Conservation (phyloP, 192 early-diverging fungal genomes). For the Borealophlyctis nickersoniae region DNA sequence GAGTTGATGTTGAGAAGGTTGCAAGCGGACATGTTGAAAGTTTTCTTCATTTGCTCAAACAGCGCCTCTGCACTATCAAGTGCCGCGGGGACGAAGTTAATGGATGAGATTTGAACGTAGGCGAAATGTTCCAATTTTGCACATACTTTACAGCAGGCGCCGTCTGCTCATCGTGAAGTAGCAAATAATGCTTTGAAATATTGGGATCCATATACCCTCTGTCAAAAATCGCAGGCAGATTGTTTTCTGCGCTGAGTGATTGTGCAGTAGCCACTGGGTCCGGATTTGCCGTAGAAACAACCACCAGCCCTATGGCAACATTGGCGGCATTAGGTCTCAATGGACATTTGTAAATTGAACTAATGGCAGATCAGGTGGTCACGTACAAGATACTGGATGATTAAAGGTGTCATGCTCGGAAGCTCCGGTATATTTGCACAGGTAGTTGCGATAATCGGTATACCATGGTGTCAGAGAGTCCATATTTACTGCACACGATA, state of each 20-base stretch:
- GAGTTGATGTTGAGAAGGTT: constrained; percentile 64
- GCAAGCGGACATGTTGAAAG: constrained; percentile 57
- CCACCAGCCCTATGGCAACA: constrained; percentile 39
- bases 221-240: constrained; percentile 55
- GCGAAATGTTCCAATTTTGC: background rate
- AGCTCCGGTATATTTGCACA: constrained; percentile 60
- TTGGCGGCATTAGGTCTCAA: too few species aligned
- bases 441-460: constrained; percentile 61
- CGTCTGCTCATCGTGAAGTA: constrained; percentile 76
- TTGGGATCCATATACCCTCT: constrained; percentile 75
- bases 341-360: too few species aligned
- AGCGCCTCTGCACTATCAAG: constrained; percentile 61
- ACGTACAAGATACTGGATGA: constrained; percentile 82
- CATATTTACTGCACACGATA: constrained; percentile 43
- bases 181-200: constrained; percentile 75
- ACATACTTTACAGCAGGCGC: constrained; percentile 19
- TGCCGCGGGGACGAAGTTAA: too few species aligned
- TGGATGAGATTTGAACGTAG: background rate
- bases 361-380: too few species aligned
- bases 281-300: constrained; percentile 64
- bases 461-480: constrained; percentile 83
- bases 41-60: constrained; percentile 63
- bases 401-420: constrained; percentile 93
- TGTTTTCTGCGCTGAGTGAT: constrained; percentile 27
- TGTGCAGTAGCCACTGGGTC: constrained; percentile 71